A percentile compares a stretch with the other conserved stretches of the same genome.
phyloP scores from a whole-genome alignment of 2,329 filamentous ascomycete species.

The Trichoderma pleuroti region DNA sequence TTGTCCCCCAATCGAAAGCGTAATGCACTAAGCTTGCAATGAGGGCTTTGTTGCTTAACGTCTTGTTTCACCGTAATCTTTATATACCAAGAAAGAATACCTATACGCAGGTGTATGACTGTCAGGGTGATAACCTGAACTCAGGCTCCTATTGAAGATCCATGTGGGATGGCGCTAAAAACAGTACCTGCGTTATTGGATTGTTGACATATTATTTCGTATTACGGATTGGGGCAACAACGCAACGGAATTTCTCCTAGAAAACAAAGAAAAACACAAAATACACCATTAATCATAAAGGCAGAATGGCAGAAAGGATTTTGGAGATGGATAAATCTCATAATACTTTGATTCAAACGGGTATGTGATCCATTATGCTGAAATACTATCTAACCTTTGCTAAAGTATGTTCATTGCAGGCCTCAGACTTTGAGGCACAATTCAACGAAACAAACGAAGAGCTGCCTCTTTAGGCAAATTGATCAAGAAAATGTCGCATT shows the following conservation, averaged over 20 bases:
- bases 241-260: neutral
- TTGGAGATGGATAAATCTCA: neutral
- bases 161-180: neutral
- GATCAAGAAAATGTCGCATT: neutral
- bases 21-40: neutral
- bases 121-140: neutral
- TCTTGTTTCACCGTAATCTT: neutral
- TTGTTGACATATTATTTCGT: neutral
- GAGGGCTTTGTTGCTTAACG: neutral
- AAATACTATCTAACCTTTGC: neutral
- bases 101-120: neutral
- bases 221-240: neutral
- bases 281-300: neutral
- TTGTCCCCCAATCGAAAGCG: no score
- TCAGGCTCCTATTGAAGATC: neutral
- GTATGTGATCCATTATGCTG: neutral
- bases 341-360: neutral
- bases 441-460: neutral
- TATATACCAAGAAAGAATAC: neutral
- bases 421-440: neutral
- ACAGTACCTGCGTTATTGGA: neutral
- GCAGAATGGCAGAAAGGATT: accelerated
- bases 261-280: neutral
- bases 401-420: neutral
- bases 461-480: neutral